Evolutionary conservation across 2,329 filamentous ascomycete species (phyloP), one percentile per base, ranked within the genome.

Genomic region (Alternaria conjuncta): DNA sequence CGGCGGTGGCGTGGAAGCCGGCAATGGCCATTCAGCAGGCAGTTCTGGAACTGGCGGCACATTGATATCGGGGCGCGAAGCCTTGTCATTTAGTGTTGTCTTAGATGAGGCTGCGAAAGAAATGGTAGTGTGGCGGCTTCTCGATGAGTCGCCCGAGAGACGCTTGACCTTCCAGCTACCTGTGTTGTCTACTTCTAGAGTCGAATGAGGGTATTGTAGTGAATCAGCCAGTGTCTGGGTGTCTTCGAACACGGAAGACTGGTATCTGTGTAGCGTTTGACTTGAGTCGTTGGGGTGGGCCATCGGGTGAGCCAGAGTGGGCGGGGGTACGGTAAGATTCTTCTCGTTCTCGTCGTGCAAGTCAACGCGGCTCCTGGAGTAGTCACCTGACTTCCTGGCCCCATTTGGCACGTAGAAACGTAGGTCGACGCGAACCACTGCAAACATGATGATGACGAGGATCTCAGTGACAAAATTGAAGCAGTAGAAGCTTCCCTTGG

Each of bases 381-480:
- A 79, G 28, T 74, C 75, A 21, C 77, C 77, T 18, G 71, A 68
- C 2, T 82, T 84, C 45, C 85, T 86, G 73, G 88, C 88, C 51
- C 91, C 90, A 73, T 96, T 83, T 0, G 92, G 92, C 28, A 96
- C 82, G 74, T 91, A 86, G 82, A 96, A 97, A 43, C 92, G 87
- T 63, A 86, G 84, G 76, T 97, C 94, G 65, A 96, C 89, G 41
- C 93, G 86, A 11, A 85, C 80, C 13, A 91, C 69, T 1, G 89
- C 85, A 79, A 92, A 95, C 11, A 89, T 81, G 55, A 85, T 86
- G 11, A 95, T 84, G 46, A 94, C 88, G 13, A 91, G 74, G 53
- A 94, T 81, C 79, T 97, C 94, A 32, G 94, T 84, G 21, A 82
- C 83, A 73, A 92, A 96, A 81, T 93, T 92, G 83, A 96, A 92